phyloP scores from a whole-genome alignment of 2,329 filamentous ascomycete species.

The Lachnellula willkommii region DNA sequence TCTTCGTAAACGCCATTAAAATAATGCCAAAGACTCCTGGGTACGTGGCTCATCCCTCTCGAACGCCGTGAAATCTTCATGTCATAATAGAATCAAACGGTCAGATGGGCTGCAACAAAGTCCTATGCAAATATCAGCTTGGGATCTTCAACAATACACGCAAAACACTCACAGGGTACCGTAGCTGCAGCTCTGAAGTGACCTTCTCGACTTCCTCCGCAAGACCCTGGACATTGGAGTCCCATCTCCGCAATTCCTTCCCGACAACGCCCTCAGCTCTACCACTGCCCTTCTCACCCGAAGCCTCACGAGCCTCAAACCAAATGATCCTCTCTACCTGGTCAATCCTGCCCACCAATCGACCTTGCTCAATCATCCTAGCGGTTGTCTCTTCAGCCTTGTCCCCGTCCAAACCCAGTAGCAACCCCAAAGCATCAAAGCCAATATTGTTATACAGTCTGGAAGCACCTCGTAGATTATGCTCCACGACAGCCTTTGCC shows the following conservation, averaged over 20 bases:
- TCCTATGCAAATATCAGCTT: slow-evolving; percentile 36
- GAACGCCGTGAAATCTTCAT: slow-evolving; percentile 20
- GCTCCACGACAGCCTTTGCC: slow-evolving; percentile 88
- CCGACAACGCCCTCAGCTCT: slow-evolving; percentile 58
- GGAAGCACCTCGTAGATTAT: slow-evolving; percentile 86
- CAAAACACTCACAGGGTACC: slow-evolving; percentile 62
- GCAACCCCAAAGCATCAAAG: slow-evolving; percentile 66
- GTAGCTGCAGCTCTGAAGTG: slow-evolving; percentile 71
- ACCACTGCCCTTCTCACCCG: slow-evolving; percentile 62
- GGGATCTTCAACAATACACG: not conserved
- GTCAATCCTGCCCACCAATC: slow-evolving; percentile 83
- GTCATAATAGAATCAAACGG: slow-evolving; percentile 30
- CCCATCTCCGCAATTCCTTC: slow-evolving; percentile 78
- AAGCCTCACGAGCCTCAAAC: slow-evolving; percentile 72
- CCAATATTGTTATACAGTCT: slow-evolving; percentile 72
- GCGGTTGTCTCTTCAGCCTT: slow-evolving; percentile 89
- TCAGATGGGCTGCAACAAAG: slow-evolving; percentile 51
- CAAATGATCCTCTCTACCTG: slow-evolving; percentile 85
- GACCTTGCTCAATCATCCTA: slow-evolving; percentile 91
- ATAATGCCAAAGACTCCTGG: slow-evolving; percentile 16
- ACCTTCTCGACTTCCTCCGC: slow-evolving; percentile 87
- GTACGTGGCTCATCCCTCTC: slow-evolving; percentile 12
- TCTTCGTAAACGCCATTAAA: slow-evolving; percentile 21
- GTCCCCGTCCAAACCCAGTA: slow-evolving; percentile 73
- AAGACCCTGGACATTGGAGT: slow-evolving; percentile 77